Evolutionary conservation across 2,329 filamentous ascomycete genomes (phyloP), one percentile per base, ranked within the genome.

Genomic region (Rhynchosporium agropyri): DNA sequence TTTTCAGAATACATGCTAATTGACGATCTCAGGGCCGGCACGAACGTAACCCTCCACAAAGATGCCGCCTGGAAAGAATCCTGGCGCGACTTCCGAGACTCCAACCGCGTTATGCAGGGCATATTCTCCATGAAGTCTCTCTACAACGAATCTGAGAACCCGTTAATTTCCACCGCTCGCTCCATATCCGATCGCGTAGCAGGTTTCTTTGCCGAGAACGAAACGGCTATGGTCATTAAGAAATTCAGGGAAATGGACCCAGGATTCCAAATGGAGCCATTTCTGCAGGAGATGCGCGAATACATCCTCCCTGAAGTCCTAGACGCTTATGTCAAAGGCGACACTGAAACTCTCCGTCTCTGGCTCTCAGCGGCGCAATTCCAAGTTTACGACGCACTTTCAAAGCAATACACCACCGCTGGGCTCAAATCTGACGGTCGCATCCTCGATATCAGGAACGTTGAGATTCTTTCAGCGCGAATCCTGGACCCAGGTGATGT

Each of bases 291-390:
- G 73, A 90, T 99, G 78, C 90, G 95, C 76, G 94, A 98, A 78
- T 99, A 98, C 77, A 98, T 99, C 61, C 84, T 99, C 0, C 95
- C 95, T 7, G 95, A 99, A 78, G 95, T 98, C 2, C 84, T 99
- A 20, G 95, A 99, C 74, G 95, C 95, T 29, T 99, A 99, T 72
- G 95, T 99, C 72, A 98, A 97, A 82, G 95, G 93, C 51, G 95
- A 99, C 71, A 84, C 89, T 10, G 91, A 94, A 76, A 94, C 91
- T 0, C 81, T 99, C 60, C 96, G 95, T 78, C 83, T 96, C 42
- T 99, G 95, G 95, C 86, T 99, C 12, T 97, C 92, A 0, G 95
- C 95, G 40, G 94, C 95, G 1, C 95, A 99, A 76, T 99, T 90
- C 80, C 92, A 91, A 2, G 95, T 99, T 55, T 99, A 99, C 76